These are phyloP conservation scores for Paragyromitra xinjiangensis DNA, from an alignment of 495 filamentous ascomycete genomes.

Conservation along the genomic window DNA sequence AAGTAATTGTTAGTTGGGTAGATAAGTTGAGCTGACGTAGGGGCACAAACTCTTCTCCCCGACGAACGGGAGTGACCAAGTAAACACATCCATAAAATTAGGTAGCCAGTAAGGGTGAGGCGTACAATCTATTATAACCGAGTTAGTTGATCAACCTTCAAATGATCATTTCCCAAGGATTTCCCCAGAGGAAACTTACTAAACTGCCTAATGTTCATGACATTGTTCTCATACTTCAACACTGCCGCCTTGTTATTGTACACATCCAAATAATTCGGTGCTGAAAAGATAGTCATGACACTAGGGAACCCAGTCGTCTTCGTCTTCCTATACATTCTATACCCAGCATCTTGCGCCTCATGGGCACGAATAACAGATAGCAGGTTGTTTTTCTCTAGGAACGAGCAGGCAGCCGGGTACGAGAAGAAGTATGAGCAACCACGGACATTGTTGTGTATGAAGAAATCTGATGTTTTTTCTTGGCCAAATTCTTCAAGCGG, in stretches of 20 bases:
- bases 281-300: constrained; percentile 99
- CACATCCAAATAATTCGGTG: constrained; percentile 98
- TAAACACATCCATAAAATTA: constrained; percentile 99
- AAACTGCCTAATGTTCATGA: constrained; percentile 99
- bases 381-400: constrained; percentile 98
- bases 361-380: constrained; percentile 98
- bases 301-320: constrained; percentile 97
- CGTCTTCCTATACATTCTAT: constrained; percentile 99
- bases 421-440: constrained; percentile 99
- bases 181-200: constrained; percentile 60
- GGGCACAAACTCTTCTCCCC: constrained; percentile 76
- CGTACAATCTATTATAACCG: constrained; percentile 73
- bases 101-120: constrained; percentile 99
- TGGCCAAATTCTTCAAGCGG: constrained; percentile 99
- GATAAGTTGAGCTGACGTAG: neutral
- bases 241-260: constrained; percentile 99
- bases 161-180: neutral
- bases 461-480: constrained; percentile 96
- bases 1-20: constrained; percentile 11
- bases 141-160: constrained; percentile 24
- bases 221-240: constrained; percentile 98
- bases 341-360: constrained; percentile 97
- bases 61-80: constrained; percentile 98
- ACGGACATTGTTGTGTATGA: constrained; percentile 96
- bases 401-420: constrained; percentile 96